phyloP scores from a whole-genome alignment of 768 basidiomycete genomes.

The Calocera viscosa region DNA sequence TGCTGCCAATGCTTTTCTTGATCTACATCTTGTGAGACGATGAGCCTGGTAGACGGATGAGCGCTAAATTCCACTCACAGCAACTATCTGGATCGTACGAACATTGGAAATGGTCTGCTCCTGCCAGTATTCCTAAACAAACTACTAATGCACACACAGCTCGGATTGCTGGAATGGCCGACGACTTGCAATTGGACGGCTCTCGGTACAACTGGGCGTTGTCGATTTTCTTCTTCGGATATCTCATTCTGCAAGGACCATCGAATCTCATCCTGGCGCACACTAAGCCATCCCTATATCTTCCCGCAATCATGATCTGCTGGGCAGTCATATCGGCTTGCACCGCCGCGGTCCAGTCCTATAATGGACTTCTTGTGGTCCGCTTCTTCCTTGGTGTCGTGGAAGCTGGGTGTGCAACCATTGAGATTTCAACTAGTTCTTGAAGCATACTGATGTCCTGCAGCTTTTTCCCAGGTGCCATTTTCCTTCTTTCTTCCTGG shows the following conservation, averaged over 20 bases:
- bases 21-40: constrained; percentile 11
- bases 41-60: background rate
- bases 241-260: constrained; percentile 22
- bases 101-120: constrained; percentile 28
- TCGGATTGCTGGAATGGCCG: constrained; percentile 18
- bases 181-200: constrained; percentile 18
- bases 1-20: constrained; percentile 15
- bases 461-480: constrained; percentile 46
- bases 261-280: constrained; percentile 21
- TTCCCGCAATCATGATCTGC: background rate
- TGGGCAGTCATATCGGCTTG: background rate
- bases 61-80: background rate
- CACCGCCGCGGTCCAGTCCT: background rate
- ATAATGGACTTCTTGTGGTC: background rate
- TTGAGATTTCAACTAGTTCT: too few species aligned
- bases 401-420: background rate
- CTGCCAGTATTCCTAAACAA: background rate
- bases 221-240: constrained; percentile 18
- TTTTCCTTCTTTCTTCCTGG: constrained; percentile 31
- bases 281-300: background rate
- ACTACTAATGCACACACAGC: background rate
- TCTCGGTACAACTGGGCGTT: constrained; percentile 15
- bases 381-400: constrained; percentile 3
- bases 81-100: constrained; percentile 20
- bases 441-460: background rate